Percentiles rank a stretch among this genome's conserved stretches.
Evolutionary conservation across 352 stramenopile genomes (phyloP).

Genomic region (Phytophthora citricola): DNA sequence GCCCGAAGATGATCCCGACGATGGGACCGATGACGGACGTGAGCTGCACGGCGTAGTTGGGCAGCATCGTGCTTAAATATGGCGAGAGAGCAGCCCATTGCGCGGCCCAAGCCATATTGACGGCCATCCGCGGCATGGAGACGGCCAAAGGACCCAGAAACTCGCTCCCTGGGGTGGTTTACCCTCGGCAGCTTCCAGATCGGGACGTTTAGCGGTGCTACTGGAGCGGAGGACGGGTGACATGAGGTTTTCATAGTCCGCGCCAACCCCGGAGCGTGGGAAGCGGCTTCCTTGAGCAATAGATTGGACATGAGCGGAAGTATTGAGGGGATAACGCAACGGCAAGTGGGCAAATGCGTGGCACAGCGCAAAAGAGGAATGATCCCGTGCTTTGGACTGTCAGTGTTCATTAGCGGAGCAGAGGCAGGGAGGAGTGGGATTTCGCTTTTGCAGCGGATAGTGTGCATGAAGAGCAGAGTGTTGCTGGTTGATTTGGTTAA

Average conservation of each 20-base stretch:
- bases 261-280: not conserved
- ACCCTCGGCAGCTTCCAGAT: constrained; percentile 16
- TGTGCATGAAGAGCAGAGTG: no score
- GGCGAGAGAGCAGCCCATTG: constrained; percentile 57
- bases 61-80: constrained; percentile 53
- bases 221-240: constrained; percentile 16
- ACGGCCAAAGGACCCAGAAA: constrained; percentile 47
- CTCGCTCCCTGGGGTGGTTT: constrained; percentile 21
- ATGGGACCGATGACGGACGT: constrained; percentile 55
- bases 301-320: constrained; percentile 17
- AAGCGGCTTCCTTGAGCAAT: constrained; percentile 14
- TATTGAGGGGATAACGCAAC: not conserved
- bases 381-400: not conserved
- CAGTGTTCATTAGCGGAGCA: not conserved
- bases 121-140: constrained; percentile 53
- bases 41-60: constrained; percentile 50
- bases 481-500: no score
- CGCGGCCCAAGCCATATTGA: constrained; percentile 62
- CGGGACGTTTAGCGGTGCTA: constrained; percentile 25
- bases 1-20: constrained; percentile 51
- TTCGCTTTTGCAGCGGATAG: not conserved
- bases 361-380: constrained; percentile 20
- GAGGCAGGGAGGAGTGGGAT: not conserved
- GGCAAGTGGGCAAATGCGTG: not conserved
- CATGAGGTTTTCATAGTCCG: constrained; percentile 33